Base-by-base conservation (phyloP, 164 flowering plant genomes). In the Vitis cinerea region DNA sequence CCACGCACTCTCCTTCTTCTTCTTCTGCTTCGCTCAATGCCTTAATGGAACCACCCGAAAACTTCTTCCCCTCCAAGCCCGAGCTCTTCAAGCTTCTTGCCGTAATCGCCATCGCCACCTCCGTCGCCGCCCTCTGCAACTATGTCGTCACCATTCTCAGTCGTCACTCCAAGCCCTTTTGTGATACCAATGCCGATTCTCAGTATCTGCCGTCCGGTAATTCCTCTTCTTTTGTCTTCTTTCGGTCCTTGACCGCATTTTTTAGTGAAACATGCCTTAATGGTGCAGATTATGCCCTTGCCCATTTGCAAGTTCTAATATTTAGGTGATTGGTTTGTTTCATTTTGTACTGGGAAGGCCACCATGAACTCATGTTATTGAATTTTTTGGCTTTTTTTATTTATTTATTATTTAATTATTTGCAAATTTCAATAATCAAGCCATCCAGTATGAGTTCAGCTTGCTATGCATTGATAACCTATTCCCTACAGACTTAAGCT, bases 131-230 rank as follows among this genome's bases (percentile, higher is more conserved):
- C 12, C 31, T 80, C 53, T 90, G 93, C 74, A 81, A 88, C 73
- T 81, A 74, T 78, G 44, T 83, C 1, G 61, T 65, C 70, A 62
- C 44, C 6, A 10, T 72, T 57, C 56, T 84, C 67, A 74, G 67
- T 63, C 82, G 74, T 50, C 79, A 64, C 27, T 72, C 78, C 4
- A 85, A 79, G 64, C 97, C 97, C 62, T 92, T 89, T 74, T 94
- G 98, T 77, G 88, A 90, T 59, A 69, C 72, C 67, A 37, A 56
- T 59, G 12, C 57, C 8, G 73, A 77, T 16, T 63, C 60, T 37
- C 67, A 70, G 16, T 83, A 80, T 63, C 74, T 68, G 12, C 6
- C 75, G 48, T 66, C 87, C 1, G 93, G 96, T 86, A 13, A 72
- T 78, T 63, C 61, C 27, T 37, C 15, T 59, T 30, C 30, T 48